Base-by-base conservation (phyloP, 176 grass and related monocot species). In the Bolboschoenus planiculmis region DNA sequence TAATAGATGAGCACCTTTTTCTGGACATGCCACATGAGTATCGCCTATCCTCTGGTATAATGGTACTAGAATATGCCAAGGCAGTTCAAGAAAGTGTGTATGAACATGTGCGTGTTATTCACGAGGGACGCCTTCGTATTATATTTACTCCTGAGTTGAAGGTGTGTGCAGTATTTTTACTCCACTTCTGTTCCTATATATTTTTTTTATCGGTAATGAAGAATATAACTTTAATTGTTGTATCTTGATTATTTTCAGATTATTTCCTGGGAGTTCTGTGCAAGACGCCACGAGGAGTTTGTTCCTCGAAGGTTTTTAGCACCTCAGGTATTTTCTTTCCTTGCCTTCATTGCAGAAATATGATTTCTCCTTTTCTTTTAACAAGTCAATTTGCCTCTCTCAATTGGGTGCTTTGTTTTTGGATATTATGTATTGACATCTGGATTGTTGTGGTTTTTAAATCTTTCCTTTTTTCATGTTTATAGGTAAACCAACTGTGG, bases 91-190 rank as follows among this genome's bases (percentile, higher is more conserved):
- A 96, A 81, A 96, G 93, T 79, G 90, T 92, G 58, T 99, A 95
- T 84, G 97, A 99, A 80, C 91, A 99, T 88, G 63, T 93, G 76
- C 92, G 90, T 84, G 89, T 96, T 87, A 85, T 89, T 81, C 97
- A 88, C 0, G 93, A 99, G 85, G 97, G 97, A 11, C 91, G 91
- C 62, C 83, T 99, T 60, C 88, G 97, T 72, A 96, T 99, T 63
- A 86, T 95, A 84, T 99, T 99, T 86, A 93, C 97, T 60, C 97
- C 93, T 66, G 97, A 99, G 85, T 75, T 99, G 26, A 99, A 99
- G 89, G 97, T 96, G 60, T 68, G 35, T 34, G 80, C 57, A 87
- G 42, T 78, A 78, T 39, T 36, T 24, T 4, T 71, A 70, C 35
- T 80, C 24, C 31, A 11, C 81, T 87, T 20, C 8, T 36, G 40